Evolutionary conservation across 352 stramenopile species (phyloP), one percentile per base, ranked within the genome.

Genomic region (Pythium monospermum): DNA sequence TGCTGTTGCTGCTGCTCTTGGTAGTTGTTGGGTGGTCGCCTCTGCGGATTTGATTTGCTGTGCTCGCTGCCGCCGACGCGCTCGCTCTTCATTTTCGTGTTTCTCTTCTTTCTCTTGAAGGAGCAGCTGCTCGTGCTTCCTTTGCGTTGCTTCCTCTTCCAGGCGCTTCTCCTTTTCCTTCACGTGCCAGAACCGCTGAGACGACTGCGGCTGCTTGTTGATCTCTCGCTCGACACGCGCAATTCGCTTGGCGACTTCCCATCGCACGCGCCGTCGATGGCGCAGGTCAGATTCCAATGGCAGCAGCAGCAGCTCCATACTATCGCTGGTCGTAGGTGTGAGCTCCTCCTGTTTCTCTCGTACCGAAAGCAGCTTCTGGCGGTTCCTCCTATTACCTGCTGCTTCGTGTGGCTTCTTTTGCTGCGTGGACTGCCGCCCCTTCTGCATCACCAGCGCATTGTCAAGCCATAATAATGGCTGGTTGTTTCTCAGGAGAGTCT

Each of bases 161-260:
- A 45, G 38, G 16, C 27, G 28, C 19, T 55, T 36, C 11, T 50
- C 51, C 45, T 70, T 61, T 33, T 68, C 60, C 4, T 41, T 39
- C 18, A 68, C 68, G 27, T 85, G 71, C 78, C 75, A 89, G 32
- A 76, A 87, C 6, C 78, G 65, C 31, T 85, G 65, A 2, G 49
- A 49, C 22, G 49, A 49, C 22, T 57, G 68, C 5, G 76, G 70
- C 50, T 78, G 62, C 27, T 61, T 63, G 44, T 64, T 64, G 60
- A 87, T 55, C 44, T 87, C 76, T 12, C 74, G 60, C 19, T 87
- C 76, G 16, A 90, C 72, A 4, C 79, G 74, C 2, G 79, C 79
- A 37, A 87, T 87, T 6, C 79, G 69, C 50, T 73, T 71, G 36
- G 79, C 59, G 23, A 90, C 74, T 61, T 90, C 79, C 79, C 76